A percentile compares a stretch with the other conserved stretches of the same genome.
These are phyloP conservation scores for Agapanthus africanus DNA, from an alignment of 106 monocot genomes.

Conservation along the genomic window DNA sequence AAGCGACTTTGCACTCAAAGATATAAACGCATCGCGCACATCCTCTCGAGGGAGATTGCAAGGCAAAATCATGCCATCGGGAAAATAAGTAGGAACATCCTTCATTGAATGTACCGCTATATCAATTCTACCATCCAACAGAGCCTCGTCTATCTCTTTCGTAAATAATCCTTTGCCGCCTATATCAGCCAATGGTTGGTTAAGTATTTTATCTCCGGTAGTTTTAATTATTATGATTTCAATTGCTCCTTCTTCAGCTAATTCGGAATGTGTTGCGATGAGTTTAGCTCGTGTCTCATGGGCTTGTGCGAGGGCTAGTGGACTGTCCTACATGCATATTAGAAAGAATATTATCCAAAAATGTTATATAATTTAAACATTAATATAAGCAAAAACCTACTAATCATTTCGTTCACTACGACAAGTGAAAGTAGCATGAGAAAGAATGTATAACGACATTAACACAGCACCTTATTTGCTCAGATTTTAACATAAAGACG, in stretches of 20 bases:
- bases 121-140: slow-evolving; percentile 76
- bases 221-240: slow-evolving; percentile 91
- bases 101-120: slow-evolving; percentile 99
- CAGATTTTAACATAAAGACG: too few species aligned
- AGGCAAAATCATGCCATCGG: slow-evolving; percentile 75
- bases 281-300: slow-evolving; percentile 84
- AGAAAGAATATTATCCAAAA: slow-evolving; percentile 12
- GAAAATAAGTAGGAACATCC: slow-evolving; percentile 97
- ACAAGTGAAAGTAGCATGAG: too few species aligned
- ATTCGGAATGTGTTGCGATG: slow-evolving; percentile 66
- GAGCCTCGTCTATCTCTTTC: slow-evolving; percentile 97
- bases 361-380: background rate
- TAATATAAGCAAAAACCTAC: background rate
- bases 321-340: slow-evolving; percentile 72
- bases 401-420: too few species aligned
- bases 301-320: slow-evolving; percentile 95
- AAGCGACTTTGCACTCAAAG: slow-evolving; percentile 64
- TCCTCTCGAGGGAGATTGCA: slow-evolving; percentile 96
- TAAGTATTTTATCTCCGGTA: slow-evolving; percentile 88
- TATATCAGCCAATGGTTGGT: slow-evolving; percentile 93
- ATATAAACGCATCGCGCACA: slow-evolving; percentile 92
- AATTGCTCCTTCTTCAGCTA: slow-evolving; percentile 86
- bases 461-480: too few species aligned
- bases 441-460: too few species aligned
- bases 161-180: slow-evolving; percentile 98